Percentiles rank a stretch among this genome's conserved stretches.
These are phyloP conservation scores for Linnemannia hyalina DNA, from an alignment of 192 early-diverging fungal species.

Conservation along the genomic window DNA sequence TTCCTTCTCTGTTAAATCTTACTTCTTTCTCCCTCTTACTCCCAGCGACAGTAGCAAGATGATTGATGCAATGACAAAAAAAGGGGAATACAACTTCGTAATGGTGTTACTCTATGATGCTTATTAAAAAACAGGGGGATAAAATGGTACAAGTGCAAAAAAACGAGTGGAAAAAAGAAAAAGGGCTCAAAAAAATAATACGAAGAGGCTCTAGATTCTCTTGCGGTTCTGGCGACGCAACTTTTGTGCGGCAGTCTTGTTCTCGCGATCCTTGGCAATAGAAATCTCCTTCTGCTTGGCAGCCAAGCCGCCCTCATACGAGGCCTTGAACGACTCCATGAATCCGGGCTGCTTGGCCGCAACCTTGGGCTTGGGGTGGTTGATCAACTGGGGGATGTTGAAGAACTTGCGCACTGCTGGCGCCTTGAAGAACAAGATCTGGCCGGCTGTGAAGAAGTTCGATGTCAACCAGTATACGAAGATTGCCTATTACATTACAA, in stretches of 20 bases:
- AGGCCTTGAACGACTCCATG: constrained; percentile 64
- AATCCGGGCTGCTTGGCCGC: constrained; percentile 55
- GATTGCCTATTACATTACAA: constrained; percentile 64
- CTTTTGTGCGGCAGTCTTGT: constrained; percentile 46
- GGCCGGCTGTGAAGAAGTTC: constrained; percentile 78
- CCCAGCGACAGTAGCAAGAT: not conserved
- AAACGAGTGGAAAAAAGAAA: not conserved
- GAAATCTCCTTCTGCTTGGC: constrained; percentile 45
- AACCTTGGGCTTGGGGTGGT: constrained; percentile 57
- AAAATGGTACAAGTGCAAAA: not conserved
- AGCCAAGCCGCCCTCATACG: constrained; percentile 48
- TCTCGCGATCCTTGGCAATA: constrained; percentile 42
- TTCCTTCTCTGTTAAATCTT: no score
- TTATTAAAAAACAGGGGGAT: constrained; percentile 6
- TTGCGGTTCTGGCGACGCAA: constrained; percentile 55
- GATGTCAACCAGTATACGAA: constrained; percentile 91
- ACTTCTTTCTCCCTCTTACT: not conserved
- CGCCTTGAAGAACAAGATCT: constrained; percentile 75
- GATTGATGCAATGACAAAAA: not conserved
- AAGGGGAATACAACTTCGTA: no score
- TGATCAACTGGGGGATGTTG: constrained; percentile 69
- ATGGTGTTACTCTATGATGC: not conserved
- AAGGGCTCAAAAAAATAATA: not conserved
- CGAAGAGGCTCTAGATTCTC: constrained; percentile 26
- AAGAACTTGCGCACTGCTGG: constrained; percentile 67